Conservation (phyloP, 2,329 filamentous ascomycete species). For the Neopestalotiopsis clavispora region DNA sequence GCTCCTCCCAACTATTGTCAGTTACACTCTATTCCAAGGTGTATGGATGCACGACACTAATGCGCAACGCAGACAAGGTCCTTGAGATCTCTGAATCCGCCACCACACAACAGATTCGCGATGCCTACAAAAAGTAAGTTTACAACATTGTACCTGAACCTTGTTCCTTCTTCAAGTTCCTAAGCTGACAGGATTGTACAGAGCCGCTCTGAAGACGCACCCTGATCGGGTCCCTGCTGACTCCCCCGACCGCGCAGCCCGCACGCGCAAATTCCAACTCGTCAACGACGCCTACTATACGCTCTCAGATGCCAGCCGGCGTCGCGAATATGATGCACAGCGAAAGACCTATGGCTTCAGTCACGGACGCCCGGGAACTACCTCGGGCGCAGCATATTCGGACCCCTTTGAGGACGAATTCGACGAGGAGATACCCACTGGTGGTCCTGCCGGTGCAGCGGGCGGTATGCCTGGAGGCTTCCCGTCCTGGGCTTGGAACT, state of each 20-base stretch:
- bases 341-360: slow-evolving; percentile 58
- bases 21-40: slow-evolving; percentile 26
- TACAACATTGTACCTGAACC: too few species aligned
- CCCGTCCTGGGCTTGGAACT: slow-evolving; percentile 78
- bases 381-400: slow-evolving; percentile 43
- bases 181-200: slow-evolving; percentile 36
- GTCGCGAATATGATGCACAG: slow-evolving; percentile 84
- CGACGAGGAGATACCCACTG: slow-evolving; percentile 43
- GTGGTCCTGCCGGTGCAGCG: slow-evolving; percentile 44
- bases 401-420: slow-evolving; percentile 54
- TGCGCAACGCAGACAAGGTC: slow-evolving; percentile 63
- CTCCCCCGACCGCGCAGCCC: slow-evolving; percentile 79
- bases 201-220: slow-evolving; percentile 88
- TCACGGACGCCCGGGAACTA: slow-evolving; percentile 38
- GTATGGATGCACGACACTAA: slow-evolving; percentile 27
- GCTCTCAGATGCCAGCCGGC: slow-evolving; percentile 77
- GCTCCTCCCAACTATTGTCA: slow-evolving; percentile 65
- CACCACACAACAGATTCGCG: slow-evolving; percentile 81
- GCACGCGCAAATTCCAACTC: slow-evolving; percentile 88
- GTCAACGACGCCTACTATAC: slow-evolving; percentile 95
- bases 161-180: too few species aligned
- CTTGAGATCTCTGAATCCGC: slow-evolving; percentile 77
- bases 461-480: slow-evolving; percentile 38
- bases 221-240: slow-evolving; percentile 86
- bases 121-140: slow-evolving; percentile 86